Conservation (phyloP, 768 basidiomycete species). For the Paxillus involutus region DNA sequence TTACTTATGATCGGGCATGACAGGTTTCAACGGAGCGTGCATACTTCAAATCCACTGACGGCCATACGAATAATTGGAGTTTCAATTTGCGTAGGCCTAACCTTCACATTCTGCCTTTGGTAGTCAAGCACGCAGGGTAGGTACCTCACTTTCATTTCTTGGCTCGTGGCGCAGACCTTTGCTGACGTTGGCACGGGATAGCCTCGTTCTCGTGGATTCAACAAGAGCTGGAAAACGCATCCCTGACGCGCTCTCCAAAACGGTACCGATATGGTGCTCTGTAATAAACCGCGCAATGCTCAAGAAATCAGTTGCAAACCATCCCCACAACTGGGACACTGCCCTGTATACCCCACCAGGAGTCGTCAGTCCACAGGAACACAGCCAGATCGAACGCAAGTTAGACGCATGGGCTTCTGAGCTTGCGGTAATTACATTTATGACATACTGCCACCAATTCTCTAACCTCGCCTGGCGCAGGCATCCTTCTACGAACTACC, state of each 20-base stretch:
- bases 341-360: slow-evolving; percentile 70
- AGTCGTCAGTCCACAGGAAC: slow-evolving; percentile 72
- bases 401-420: slow-evolving; percentile 69
- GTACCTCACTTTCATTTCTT: slow-evolving; percentile 14
- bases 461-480: slow-evolving; percentile 34
- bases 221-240: slow-evolving; percentile 91
- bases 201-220: slow-evolving; percentile 87
- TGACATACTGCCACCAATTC: background rate
- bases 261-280: slow-evolving; percentile 92
- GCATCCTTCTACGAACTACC: slow-evolving; percentile 72
- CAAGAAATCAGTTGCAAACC: slow-evolving; percentile 2
- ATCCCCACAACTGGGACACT: slow-evolving; percentile 47
- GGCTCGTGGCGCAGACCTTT: background rate
- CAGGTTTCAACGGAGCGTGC: slow-evolving; percentile 35
- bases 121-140: slow-evolving; percentile 59
- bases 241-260: slow-evolving; percentile 92
- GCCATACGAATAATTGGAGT: slow-evolving; percentile 81
- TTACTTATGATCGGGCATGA: slow-evolving; percentile 7
- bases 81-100: slow-evolving; percentile 87
- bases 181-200: slow-evolving; percentile 26
- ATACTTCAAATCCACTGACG: slow-evolving; percentile 94
- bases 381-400: slow-evolving; percentile 66
- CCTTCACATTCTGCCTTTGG: slow-evolving; percentile 67
- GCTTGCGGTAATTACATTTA: slow-evolving; percentile 52
- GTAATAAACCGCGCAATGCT: slow-evolving; percentile 72